Evolutionary conservation across 163 green algal species (phyloP), one percentile per base, ranked within the genome.

Genomic region (Trebouxia gelatinosa): DNA sequence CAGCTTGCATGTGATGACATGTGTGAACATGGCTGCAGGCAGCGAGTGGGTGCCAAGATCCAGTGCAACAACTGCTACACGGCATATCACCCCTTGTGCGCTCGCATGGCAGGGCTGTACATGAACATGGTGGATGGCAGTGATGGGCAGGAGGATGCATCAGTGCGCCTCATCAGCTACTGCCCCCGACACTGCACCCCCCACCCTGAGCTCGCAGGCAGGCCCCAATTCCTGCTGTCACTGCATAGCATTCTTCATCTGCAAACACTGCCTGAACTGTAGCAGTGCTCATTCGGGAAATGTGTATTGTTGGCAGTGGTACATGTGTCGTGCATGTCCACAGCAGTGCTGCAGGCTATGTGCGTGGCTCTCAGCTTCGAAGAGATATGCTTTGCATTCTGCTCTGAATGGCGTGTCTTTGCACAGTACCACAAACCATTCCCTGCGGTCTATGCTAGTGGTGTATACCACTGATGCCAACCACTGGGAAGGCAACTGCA

Each of bases 61-160:
- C 95, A 99, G 88, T 99, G 95, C 89, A 84, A 74, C 46, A 78
- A 74, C 43, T 97, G 92, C 89, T 97, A 93, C 85, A 80, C 84
- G 26, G 91, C 95, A 19, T 98, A 94, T 86, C 95, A 98, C 84
- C 93, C 93, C 6, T 87, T 98, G 61, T 99, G 95, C 78, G 95
- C 85, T 0, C 89, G 94, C 54, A 91, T 95, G 66, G 88, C 89
- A 13, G 95, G 95, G 2, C 89, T 95, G 62, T 80, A 89, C 75
- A 97, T 98, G 92, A 92, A 97, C 80, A 91, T 95, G 70, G 39
- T 81, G 32, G 88, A 94, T 5, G 59, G 81, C 23, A 64, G 78
- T 0, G 77, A 81, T 28, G 82, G 59, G 13, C 46, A 66, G 43
- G 62, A 71, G 54, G 78, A 88, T 23, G 79, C 40, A 11, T 23